A percentile compares a stretch with the other conserved stretches of the same genome.
Conservation (phyloP, 1,284 basidiomycete species). For the Thecaphora thlaspeos region DNA sequence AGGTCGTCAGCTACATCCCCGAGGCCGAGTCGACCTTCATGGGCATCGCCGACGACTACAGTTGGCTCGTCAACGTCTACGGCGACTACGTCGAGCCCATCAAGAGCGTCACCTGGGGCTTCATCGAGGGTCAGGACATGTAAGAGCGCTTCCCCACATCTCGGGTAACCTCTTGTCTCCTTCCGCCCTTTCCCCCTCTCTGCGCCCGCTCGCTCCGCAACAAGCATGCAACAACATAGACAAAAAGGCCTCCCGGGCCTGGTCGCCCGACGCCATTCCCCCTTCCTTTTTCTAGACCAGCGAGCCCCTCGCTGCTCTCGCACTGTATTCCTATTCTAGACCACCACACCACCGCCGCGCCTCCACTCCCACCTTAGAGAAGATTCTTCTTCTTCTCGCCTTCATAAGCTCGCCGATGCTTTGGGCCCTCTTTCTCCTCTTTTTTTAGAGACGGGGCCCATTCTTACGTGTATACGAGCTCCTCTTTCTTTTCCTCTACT, state of each 20-base stretch:
- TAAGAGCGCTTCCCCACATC: constrained; percentile 8
- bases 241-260: constrained; percentile 6
- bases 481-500: not conserved
- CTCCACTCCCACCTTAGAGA: not conserved
- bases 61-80: constrained; percentile 21
- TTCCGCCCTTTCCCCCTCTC: not conserved
- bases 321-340: constrained; percentile 5
- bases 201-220: constrained; percentile 1
- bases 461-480: constrained; percentile 29
- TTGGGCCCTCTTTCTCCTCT: constrained; percentile 13
- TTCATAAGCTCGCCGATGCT: constrained; percentile 32
- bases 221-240: constrained; percentile 16
- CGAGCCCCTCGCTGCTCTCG: constrained; percentile 12
- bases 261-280: constrained; percentile 1
- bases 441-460: constrained; percentile 16
- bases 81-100: constrained; percentile 27
- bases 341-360: not conserved
- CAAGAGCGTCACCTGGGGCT: constrained; percentile 44
- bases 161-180: too few species aligned
- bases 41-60: constrained; percentile 37
- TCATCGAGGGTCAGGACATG: constrained; percentile 40
- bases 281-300: too few species aligned
- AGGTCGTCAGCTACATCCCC: constrained; percentile 30
- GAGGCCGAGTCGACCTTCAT: constrained; percentile 21
- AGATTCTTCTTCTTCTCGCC: constrained; percentile 4